Percentiles rank a stretch among this genome's conserved stretches.
These are phyloP conservation scores for Aspergillus calidoustus DNA, from an alignment of 2,329 filamentous ascomycete genomes.

Conservation along the genomic window DNA sequence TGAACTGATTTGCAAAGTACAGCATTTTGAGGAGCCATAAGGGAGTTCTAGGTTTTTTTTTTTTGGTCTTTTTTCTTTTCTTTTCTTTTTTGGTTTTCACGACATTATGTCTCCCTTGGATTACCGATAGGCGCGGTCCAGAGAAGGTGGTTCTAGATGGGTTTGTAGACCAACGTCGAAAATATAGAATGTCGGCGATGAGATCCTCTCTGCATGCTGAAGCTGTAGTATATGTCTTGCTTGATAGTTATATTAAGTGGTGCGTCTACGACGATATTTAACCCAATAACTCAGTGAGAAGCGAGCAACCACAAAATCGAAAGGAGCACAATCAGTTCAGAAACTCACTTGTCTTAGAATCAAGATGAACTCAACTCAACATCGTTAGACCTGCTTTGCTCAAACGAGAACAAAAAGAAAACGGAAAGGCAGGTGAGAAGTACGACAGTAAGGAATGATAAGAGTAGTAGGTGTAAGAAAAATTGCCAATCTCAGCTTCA, in stretches of 20 bases:
- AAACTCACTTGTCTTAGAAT: neutral
- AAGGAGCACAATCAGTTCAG: neutral
- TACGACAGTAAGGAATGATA: too few species aligned
- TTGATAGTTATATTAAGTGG: too few species aligned
- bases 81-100: neutral
- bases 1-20: neutral
- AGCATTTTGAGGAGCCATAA: neutral
- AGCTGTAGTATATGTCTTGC: too few species aligned
- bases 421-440: neutral
- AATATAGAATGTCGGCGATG: neutral
- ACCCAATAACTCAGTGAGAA: neutral
- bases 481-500: slow-evolving; percentile 4
- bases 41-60: neutral
- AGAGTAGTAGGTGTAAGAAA: neutral
- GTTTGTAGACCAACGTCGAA: neutral
- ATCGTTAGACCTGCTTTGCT: neutral
- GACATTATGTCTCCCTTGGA: neutral
- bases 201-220: too few species aligned
- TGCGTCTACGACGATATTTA: too few species aligned
- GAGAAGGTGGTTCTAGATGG: neutral
- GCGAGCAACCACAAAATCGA: neutral
- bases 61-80: neutral
- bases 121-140: neutral
- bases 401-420: neutral
- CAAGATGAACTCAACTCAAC: neutral